These are phyloP conservation scores for Paramarasmius palmivorus DNA, from an alignment of 1,284 basidiomycete species.

Conservation along the genomic window DNA sequence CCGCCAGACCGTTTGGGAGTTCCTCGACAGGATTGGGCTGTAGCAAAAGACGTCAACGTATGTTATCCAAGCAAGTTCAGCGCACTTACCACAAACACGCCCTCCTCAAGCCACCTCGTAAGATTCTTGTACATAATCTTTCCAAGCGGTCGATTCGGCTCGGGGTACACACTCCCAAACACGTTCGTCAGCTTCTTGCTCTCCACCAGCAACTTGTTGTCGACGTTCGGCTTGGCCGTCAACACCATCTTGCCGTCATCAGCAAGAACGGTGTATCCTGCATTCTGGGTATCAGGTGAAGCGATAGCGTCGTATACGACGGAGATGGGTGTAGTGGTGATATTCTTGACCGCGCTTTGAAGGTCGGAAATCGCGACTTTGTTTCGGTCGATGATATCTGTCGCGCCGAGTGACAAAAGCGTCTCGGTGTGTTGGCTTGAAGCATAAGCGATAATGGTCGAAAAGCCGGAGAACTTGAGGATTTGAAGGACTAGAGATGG, in stretches of 20 bases:
- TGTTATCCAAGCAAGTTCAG: not conserved
- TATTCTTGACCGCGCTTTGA: constrained; percentile 4
- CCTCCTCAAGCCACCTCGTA: constrained; percentile 7
- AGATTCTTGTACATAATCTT: constrained; percentile 6
- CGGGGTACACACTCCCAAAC: constrained; percentile 1
- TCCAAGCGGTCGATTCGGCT: constrained; percentile 7
- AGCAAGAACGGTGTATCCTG: constrained; percentile 3
- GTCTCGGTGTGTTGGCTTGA: constrained; percentile 33
- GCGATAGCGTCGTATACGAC: constrained; percentile 9
- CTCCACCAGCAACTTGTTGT: not conserved
- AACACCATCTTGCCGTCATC: constrained; percentile 1
- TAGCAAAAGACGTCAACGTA: constrained; percentile 13
- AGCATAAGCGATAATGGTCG: constrained; percentile 38
- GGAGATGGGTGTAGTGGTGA: constrained; percentile 3
- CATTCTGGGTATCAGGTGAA: not conserved
- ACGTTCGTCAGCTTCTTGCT: constrained; percentile 1
- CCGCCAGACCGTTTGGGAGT: constrained; percentile 45
- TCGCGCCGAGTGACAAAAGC: constrained; percentile 41
- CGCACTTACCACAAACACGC: constrained; percentile 8
- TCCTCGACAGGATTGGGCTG: constrained; percentile 43
- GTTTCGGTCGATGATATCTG: constrained; percentile 35
- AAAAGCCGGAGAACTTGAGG: constrained; percentile 27
- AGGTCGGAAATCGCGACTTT: constrained; percentile 5
- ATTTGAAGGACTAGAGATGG: not conserved
- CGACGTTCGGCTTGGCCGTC: not conserved